Evolutionary conservation across 1,139 yeast genomes (phyloP), one percentile per base, ranked within the genome.

Genomic region (Insectozyma bohioensis): DNA sequence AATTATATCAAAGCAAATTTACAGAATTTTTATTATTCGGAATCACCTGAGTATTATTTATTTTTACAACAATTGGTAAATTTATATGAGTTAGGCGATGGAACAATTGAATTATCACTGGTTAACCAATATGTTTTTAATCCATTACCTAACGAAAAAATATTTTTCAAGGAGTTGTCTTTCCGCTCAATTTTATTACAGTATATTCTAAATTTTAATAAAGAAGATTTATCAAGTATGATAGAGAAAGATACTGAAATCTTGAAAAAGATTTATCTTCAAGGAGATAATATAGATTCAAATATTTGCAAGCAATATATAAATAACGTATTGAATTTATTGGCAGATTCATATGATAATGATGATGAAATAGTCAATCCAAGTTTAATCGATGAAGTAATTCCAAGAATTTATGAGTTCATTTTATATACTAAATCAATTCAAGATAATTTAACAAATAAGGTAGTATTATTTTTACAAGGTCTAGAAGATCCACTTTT

Each of bases 21-120:
- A 13, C 14, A 24, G 14, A 20, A 15, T 12, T 28, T 20, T 8
- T 9, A 14, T 9, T 7, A 20, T 8, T 22, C 19, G 8, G 31
- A 26, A 15, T 4, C 12, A 9, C 5, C 14, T 10, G 42, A 36
- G 11, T 17, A 24, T 13, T 15, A 24, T 4, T 4, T 15, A 12
- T 35, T 40, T 23, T 17, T 35, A 3, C 12, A 13, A 4, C 33
- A 28, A 13, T 20, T 40, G 15, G 11, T 24, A 4, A 14, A 27
- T 19, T 20, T 40, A 8, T 35, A 34, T 24, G 28, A 30, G 11
- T 4, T 30, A 7, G 29, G 41, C 24, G 36, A 28, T 8, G 43
- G 43, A 2, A 15, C 41, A n/a, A 33, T 40, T 17, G 28, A 27
- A 15, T 25, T 40, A n/a, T 11, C 33, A 14, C 37, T 38, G 37